These are phyloP conservation scores for Sisymbrium irio DNA, from an alignment of 345 rosid species.

Conservation along the genomic window DNA sequence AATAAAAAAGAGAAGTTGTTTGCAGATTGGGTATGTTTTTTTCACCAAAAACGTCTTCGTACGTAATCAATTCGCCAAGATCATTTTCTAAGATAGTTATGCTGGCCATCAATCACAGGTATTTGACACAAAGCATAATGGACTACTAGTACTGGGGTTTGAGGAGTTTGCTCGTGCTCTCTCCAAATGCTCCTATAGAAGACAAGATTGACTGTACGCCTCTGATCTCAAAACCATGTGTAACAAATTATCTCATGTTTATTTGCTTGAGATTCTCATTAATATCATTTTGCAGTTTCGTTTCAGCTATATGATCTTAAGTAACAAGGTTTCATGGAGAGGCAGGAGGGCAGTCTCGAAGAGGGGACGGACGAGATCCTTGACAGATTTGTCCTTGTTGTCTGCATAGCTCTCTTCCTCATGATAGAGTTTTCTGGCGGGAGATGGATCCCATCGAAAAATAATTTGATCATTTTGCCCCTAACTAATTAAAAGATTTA, in stretches of 20 bases:
- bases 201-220: conserved; percentile 80
- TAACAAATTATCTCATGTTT: background rate
- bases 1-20: conserved; percentile 71
- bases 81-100: background rate
- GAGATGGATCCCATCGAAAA: too few relatives aligned
- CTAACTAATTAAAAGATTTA: too few relatives aligned
- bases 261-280: background rate
- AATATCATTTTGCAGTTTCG: conserved; percentile 59
- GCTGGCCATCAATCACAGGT: conserved; percentile 47
- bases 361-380: too few relatives aligned
- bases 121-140: conserved; percentile 86
- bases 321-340: conserved; percentile 87
- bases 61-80: background rate
- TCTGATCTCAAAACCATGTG: conserved; percentile 3
- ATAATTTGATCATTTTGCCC: too few relatives aligned
- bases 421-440: too few relatives aligned
- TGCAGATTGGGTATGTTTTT: conserved; percentile 53
- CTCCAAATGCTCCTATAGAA: conserved; percentile 75
- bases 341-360: too few relatives aligned
- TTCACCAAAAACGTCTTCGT: background rate
- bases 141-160: conserved; percentile 76
- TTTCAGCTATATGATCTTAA: conserved; percentile 88
- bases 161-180: conserved; percentile 87
- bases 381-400: too few relatives aligned
- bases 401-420: too few relatives aligned